Base-by-base conservation (phyloP, 768 basidiomycete genomes). In the Termitomyces sp. region DNA sequence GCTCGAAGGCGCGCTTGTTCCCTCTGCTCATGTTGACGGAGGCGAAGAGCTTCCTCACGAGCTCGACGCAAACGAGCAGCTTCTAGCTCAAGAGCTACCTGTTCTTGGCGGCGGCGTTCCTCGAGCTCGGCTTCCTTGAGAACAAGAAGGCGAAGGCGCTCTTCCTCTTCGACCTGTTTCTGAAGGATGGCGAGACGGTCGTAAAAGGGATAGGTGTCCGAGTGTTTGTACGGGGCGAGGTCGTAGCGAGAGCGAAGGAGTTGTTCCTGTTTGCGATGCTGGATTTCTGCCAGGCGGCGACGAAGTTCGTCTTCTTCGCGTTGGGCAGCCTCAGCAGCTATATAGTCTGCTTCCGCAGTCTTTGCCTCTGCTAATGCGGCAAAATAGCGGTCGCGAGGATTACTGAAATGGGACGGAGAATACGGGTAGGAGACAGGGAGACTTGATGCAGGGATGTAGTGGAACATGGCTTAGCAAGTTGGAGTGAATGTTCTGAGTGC, bases 341-440 rank as follows among this genome's bases (percentile, higher is more conserved):
- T 64, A 39, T 73, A 75, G 42, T 75, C 71, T 14, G 69, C 69
- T 61, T 76, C 73, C 6, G 76, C 74, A 47, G 73, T 69, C 57
- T 69, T 68, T 20, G 71, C 72, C 53, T 71, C 67, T 8, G 74
- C 73, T 24, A 76, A 62, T 26, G 76, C 74, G 44, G 70, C 68
- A 27, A 76, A 62, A 60, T 78, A 77, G 26, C 67, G 71, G 24
- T 74, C 68, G 24, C 73, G 71, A 34, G 73, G 65, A 39, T 50
- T 36, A 9, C 34, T 65, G 56, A 61, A 50, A 43, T 36, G 42
- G 47, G 60, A 47, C 44, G 56, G 53, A 53, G 51, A 34, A 33
- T 56, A 62, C 6, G 30, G 39, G 42, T 39, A 36, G 13, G 59
- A 13, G 16, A 24, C n/a, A n/a, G n/a, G n/a, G 34, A 36, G 26